A percentile compares a stretch with the other conserved stretches of the same genome.
Evolutionary conservation across 495 filamentous ascomycete genomes (phyloP).

Genomic region (Xylaria bambusicola): DNA sequence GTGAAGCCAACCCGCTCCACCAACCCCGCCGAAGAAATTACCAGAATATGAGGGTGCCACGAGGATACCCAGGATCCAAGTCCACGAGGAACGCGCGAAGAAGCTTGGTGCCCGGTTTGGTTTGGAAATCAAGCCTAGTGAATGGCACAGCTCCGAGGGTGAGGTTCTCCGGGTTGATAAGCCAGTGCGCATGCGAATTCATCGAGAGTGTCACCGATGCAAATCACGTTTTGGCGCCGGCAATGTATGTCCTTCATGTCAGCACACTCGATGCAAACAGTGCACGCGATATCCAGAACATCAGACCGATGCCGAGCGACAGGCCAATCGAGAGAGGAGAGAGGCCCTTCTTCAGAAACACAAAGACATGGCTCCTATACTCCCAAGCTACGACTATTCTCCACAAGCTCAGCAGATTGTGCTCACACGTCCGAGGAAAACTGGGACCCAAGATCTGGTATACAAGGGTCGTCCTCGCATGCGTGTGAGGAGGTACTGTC

Average conservation of each 20-base stretch:
- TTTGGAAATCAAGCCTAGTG: constrained; percentile 66
- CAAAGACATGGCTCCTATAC: constrained; percentile 48
- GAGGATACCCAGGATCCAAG: constrained; percentile 46
- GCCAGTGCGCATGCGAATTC: constrained; percentile 88
- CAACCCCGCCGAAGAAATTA: constrained; percentile 24
- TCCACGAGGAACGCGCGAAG: constrained; percentile 69
- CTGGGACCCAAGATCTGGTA: constrained; percentile 69
- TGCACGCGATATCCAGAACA: constrained; percentile 71
- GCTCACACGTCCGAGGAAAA: constrained; percentile 64
- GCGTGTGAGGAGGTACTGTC: constrained; percentile 74
- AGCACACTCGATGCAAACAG: constrained; percentile 75
- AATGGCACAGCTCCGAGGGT: constrained; percentile 62
- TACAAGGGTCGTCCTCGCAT: constrained; percentile 64
- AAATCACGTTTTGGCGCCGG: constrained; percentile 69
- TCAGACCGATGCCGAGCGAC: constrained; percentile 53
- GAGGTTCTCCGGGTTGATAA: constrained; percentile 77
- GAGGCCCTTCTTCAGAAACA: constrained; percentile 51
- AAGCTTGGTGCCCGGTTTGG: constrained; percentile 75
- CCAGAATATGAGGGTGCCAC: constrained; percentile 35
- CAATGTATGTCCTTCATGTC: constrained; percentile 70
- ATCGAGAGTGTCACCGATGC: constrained; percentile 78
- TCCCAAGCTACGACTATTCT: constrained; percentile 47
- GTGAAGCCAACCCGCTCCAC: constrained; percentile 26
- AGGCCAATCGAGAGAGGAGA: constrained; percentile 46
- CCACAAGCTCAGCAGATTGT: constrained; percentile 33